Conservation (phyloP, 2,329 filamentous ascomycete genomes). For the Pseudogymnoascus sp. region DNA sequence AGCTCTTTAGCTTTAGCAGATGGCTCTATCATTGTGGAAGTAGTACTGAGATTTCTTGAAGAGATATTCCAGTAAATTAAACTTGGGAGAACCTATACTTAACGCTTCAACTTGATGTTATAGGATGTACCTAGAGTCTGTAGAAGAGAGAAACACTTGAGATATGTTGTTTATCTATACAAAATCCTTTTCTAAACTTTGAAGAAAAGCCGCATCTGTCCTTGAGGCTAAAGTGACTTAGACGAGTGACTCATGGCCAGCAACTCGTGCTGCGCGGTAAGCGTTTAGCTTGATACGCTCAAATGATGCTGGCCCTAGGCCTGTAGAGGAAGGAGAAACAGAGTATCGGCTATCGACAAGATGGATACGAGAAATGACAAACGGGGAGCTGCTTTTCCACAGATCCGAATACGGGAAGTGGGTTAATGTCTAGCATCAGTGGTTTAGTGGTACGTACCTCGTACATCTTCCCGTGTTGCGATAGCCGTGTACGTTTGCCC, state of each 20-base stretch:
- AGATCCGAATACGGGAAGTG: no score
- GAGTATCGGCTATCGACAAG: neutral
- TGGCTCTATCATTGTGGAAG: neutral
- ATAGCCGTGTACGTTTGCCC: neutral
- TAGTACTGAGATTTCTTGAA: neutral
- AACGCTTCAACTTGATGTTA: neutral
- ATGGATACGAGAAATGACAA: no score
- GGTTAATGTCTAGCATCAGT: no score
- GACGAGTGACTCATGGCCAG: neutral
- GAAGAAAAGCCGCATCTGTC: neutral
- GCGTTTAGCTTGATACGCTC: neutral
- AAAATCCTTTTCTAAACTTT: neutral
- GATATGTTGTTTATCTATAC: neutral
- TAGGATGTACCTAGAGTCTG: neutral
- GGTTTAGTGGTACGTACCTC: neutral
- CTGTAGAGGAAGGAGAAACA: neutral
- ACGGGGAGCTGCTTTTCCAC: no score
- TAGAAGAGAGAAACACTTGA: neutral
- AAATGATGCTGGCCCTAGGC: neutral
- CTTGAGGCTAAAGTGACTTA: neutral
- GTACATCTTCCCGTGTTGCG: neutral
- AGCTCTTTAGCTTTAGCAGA: slow-evolving; percentile 1
- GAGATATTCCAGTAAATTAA: neutral
- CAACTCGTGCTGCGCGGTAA: neutral
- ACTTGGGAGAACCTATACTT: neutral